Base-by-base conservation (phyloP, 352 stramenopile genomes). In the Bremia lactucae region DNA sequence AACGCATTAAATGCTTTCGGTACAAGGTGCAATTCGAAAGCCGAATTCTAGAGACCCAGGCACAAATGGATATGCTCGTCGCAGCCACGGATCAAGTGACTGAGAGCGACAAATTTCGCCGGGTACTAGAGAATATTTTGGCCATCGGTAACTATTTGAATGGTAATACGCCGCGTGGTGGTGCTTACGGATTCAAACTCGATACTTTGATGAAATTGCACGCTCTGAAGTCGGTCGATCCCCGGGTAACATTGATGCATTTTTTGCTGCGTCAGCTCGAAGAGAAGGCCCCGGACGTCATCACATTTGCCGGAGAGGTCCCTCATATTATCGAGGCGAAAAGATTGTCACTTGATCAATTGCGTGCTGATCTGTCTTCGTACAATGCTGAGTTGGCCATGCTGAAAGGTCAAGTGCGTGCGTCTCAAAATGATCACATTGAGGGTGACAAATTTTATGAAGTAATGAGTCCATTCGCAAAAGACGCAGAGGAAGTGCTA, bases 91-190 rank as follows among this genome's bases (percentile, higher is more conserved):
- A 93, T 15, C 75, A 93, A 68, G 69, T 93, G 9, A 40, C 59
- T 11, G 76, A 93, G 41, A 88, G 74, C 35, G 69, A 80, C 31
- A 87, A 87, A 42, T 83, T 93, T 33, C 75, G 75, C 8, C 67
- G 63, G 18, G 72, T 93, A 13, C 31, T 93, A 26, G 76, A 92
- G 49, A 46, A 87, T 29, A 82, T 96, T 26, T 42, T 96, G n/a
- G 79, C 82, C 2, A 75, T 97, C 19, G 87, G 87, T 6, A 97
- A 97, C 62, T 95, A 95, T 46, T 57, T 97, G 42, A 97, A 97
- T 52, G 86, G 78, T 38, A 85, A 72, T 36, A 95, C 79, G 3
- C 68, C 78, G 8, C 80, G 84, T 26, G 86, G 87, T 44, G 83
- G 78, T 24, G 86, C 85, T 3, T 95, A 94, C 42, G 87, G 87